Evolutionary conservation across 305 asterid species (phyloP).

Genomic region (Withania somnifera): DNA sequence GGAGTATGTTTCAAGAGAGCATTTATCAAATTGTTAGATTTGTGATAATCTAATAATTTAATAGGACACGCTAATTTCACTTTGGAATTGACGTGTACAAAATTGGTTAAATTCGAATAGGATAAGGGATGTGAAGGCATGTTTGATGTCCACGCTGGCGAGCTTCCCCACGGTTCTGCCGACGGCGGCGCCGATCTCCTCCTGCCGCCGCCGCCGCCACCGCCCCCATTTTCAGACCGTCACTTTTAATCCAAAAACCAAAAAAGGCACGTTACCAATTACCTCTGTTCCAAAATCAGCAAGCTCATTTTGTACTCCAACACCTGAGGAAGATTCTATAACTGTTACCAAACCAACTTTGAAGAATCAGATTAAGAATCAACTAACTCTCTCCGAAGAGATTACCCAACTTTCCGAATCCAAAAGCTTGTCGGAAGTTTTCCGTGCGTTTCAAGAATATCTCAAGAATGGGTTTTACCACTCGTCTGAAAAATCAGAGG

Average conservation of each 20-base stretch:
- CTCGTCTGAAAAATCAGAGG: conserved; percentile 3
- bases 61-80: not conserved
- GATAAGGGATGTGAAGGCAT: not conserved
- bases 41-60: too few species aligned
- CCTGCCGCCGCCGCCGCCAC: not conserved
- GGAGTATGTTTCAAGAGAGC: too few species aligned
- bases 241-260: not conserved
- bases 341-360: not conserved
- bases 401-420: conserved; percentile 12
- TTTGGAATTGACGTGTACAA: not conserved
- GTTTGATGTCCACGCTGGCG: not conserved
- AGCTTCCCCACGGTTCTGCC: not conserved
- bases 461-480: not conserved
- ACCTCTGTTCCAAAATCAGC: not conserved
- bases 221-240: not conserved
- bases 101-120: not conserved
- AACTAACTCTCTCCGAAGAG: not conserved
- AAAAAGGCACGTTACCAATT: not conserved
- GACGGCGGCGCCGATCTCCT: not conserved
- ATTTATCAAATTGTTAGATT: too few species aligned
- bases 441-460: conserved; percentile 3
- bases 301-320: not conserved
- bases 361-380: not conserved
- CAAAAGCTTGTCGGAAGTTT: conserved; percentile 1
- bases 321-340: not conserved